Evolutionary conservation across 108 stramenopile genomes (phyloP).

Genomic region (Pseudonitzschia multistriata): DNA sequence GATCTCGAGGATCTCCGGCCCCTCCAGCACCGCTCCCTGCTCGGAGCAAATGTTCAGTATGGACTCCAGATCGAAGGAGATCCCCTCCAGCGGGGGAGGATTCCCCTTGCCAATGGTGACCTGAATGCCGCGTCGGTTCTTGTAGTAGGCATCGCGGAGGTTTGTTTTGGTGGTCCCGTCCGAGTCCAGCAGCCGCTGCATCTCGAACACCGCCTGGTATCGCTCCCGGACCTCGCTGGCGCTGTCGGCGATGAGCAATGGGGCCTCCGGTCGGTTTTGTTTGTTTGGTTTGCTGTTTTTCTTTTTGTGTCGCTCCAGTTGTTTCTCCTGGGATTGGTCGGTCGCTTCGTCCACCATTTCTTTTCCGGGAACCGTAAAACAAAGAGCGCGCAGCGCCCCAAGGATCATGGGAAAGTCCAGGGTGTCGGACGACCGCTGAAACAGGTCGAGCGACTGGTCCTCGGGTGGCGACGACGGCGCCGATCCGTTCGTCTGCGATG

Average conservation of each 20-base stretch:
- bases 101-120: conserved; percentile 33
- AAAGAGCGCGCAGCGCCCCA: conserved; percentile 50
- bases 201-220: conserved; percentile 66
- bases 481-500: conserved; percentile 1
- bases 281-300: conserved; percentile 11
- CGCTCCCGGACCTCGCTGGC: conserved; percentile 53
- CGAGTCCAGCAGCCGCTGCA: conserved; percentile 42
- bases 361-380: conserved; percentile 50
- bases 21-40: conserved; percentile 54
- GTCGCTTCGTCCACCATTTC: conserved; percentile 38
- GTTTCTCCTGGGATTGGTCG: conserved; percentile 15
- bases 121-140: conserved; percentile 40
- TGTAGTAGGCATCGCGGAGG: conserved; percentile 27
- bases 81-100: conserved; percentile 50
- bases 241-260: conserved; percentile 45
- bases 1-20: conserved; percentile 68
- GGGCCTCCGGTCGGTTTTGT: conserved; percentile 21
- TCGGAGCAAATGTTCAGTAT: conserved; percentile 52
- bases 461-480: conserved; percentile 11
- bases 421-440: conserved; percentile 64
- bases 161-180: conserved; percentile 14
- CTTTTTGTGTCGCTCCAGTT: neutral
- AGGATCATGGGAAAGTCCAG: conserved; percentile 70
- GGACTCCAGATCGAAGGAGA: conserved; percentile 53
- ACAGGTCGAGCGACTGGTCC: conserved; percentile 51